Evolutionary conservation across 495 filamentous ascomycete genomes (phyloP), one percentile per base, ranked within the genome.

Genomic region (Penicillium arizonense): DNA sequence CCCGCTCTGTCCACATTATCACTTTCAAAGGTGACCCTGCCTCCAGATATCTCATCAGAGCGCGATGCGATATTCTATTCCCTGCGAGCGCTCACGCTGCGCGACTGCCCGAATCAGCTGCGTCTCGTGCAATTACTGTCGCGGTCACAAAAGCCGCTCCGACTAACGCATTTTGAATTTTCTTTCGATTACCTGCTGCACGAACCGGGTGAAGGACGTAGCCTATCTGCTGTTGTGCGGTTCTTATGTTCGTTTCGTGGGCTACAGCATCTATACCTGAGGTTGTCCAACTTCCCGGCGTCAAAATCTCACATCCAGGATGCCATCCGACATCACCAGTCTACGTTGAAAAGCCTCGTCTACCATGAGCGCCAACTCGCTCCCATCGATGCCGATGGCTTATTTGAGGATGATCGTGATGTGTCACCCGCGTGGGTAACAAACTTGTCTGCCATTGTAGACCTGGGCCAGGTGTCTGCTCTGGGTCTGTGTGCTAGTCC

Each of bases 361-460:
- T 57, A 53, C 28, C 55, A 57, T 32, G 44, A 57, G 33, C 44
- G 49, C 11, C 16, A 38, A 18, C 44, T 52, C 8, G 10, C 16
- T 13, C n/a, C 38, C 10, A 43, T 57, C 18, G 48, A 34, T 14
- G 41, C 42, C 11, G 44, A 47, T 24, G 48, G 53, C 8, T 23
- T 45, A 26, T 52, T 47, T n/a, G 36, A 48, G 37, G 43, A 47
- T 4, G 24, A 32, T 36, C 48, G 44, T 26, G 55, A 52, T 40
- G 8, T 43, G n/a, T 28, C 35, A n/a, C 41, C 55, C 10, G 23
- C 5, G 1, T 52, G 49, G 48, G 9, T 34, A 33, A 11, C 14
- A 13, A 26, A 32, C n/a, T 13, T 44, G 18, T 12, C 44, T 3
- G 9, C 43, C 11, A 40, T 40, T 6, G 28, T 56, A 6, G 18